These are phyloP conservation scores for Myriosclerotinia scirpicola DNA, from an alignment of 2,329 filamentous ascomycete genomes.

Conservation along the genomic window DNA sequence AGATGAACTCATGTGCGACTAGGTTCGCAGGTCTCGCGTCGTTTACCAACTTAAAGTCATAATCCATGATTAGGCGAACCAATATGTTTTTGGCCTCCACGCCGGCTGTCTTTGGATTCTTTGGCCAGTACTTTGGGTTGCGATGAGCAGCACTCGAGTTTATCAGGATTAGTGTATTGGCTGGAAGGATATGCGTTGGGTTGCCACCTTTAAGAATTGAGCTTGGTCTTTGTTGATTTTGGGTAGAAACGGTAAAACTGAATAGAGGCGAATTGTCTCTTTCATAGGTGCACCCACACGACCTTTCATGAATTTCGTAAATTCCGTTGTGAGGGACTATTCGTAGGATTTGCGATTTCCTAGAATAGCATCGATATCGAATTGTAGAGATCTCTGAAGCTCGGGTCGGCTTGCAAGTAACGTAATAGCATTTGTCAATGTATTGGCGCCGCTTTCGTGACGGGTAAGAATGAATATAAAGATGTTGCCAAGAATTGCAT, in stretches of 20 bases:
- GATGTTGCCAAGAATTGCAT: not conserved
- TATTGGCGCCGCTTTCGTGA: constrained; percentile 9
- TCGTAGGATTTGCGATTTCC: not conserved
- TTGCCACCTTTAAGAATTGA: not conserved
- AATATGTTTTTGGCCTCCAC: not conserved
- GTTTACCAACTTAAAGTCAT: too few relatives aligned
- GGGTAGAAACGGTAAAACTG: constrained; percentile 5
- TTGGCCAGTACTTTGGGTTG: constrained; percentile 6
- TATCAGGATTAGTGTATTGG: constrained; percentile 2
- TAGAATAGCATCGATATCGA: not conserved
- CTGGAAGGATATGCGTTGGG: constrained; percentile 1
- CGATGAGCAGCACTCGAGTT: not conserved
- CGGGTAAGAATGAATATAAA: constrained; percentile 9
- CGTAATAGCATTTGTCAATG: not conserved
- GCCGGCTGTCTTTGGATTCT: not conserved
- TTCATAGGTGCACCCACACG: constrained; percentile 7
- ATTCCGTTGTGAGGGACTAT: not conserved
- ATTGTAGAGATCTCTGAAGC: not conserved
- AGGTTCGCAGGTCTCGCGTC: too few relatives aligned
- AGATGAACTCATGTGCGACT: too few relatives aligned
- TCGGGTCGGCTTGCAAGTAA: not conserved
- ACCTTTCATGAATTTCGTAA: not conserved
- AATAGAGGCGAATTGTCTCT: constrained; percentile 1
- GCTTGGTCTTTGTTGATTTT: constrained; percentile 1
- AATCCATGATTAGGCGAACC: too few relatives aligned